A percentile compares a stretch with the other conserved stretches of the same genome.
phyloP scores from a whole-genome alignment of 345 rosid species.

The Jatropha curcas region DNA sequence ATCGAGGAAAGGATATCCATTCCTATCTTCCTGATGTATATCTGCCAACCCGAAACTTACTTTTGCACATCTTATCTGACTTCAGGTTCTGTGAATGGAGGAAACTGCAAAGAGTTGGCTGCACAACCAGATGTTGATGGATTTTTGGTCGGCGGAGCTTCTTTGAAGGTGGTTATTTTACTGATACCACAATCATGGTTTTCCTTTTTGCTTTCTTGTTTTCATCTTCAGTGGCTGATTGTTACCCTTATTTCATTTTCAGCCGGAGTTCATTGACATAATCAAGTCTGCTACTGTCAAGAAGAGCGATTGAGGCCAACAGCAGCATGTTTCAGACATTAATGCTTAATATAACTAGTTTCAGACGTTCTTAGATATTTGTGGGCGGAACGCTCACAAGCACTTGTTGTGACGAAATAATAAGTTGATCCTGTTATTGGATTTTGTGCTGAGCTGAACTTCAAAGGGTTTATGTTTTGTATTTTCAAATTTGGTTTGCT shows the following conservation, averaged over 20 bases:
- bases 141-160: constrained; percentile 83
- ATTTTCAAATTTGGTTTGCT: too few species aligned
- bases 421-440: not conserved
- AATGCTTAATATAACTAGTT: not conserved
- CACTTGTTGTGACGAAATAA: not conserved
- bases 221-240: not conserved
- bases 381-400: not conserved
- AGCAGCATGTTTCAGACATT: not conserved
- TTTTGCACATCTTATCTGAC: not conserved
- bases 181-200: not conserved
- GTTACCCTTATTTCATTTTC: not conserved
- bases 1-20: not conserved
- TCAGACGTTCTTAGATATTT: not conserved
- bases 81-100: constrained; percentile 67
- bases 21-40: not conserved
- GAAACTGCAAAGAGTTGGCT: constrained; percentile 64
- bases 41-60: not conserved
- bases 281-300: constrained; percentile 59
- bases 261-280: constrained; percentile 71
- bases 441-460: not conserved
- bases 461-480: too few species aligned
- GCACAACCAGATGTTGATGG: constrained; percentile 67
- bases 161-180: constrained; percentile 49
- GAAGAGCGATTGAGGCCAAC: constrained; percentile 39
- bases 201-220: not conserved